Conservation (phyloP, 177 flowering plant species). For the Vitis hybrid region DNA sequence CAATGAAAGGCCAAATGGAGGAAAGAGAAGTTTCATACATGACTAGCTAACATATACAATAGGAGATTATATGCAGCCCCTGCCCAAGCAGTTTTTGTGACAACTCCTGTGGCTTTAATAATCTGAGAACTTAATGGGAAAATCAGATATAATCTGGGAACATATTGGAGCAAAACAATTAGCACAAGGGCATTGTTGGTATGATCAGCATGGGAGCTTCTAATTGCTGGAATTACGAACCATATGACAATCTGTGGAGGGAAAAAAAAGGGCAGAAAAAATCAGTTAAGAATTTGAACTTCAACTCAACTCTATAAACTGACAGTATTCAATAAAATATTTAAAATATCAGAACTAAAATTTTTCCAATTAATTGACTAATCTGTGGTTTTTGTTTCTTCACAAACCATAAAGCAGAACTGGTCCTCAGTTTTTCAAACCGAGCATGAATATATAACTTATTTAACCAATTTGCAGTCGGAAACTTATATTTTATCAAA, state of each 20-base stretch:
- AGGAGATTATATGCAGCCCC: constrained; percentile 72
- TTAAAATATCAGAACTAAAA: neutral
- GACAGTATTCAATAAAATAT: neutral
- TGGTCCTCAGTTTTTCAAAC: too few relatives aligned
- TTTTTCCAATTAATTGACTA: too few relatives aligned
- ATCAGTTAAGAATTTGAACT: neutral
- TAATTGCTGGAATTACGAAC: constrained; percentile 53
- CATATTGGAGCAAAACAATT: constrained; percentile 56
- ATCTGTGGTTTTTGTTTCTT: too few relatives aligned
- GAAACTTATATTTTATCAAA: too few relatives aligned
- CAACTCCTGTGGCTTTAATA: constrained; percentile 61
- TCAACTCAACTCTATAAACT: neutral
- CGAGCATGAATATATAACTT: too few relatives aligned
- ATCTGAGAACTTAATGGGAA: constrained; percentile 63
- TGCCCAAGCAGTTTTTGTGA: constrained; percentile 70
- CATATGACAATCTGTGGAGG: constrained; percentile 55
- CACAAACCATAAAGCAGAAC: too few relatives aligned
- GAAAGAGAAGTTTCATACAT: constrained; percentile 33
- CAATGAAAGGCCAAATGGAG: neutral
- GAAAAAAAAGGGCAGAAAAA: neutral
- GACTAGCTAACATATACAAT: constrained; percentile 66
- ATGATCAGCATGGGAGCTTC: constrained; percentile 45
- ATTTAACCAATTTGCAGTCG: too few relatives aligned
- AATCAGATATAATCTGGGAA: constrained; percentile 58
- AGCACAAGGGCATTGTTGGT: constrained; percentile 52